A percentile compares a stretch with the other conserved stretches of the same genome.
phyloP scores from a whole-genome alignment of 768 basidiomycete genomes.

The Leccinum ochraceum region DNA sequence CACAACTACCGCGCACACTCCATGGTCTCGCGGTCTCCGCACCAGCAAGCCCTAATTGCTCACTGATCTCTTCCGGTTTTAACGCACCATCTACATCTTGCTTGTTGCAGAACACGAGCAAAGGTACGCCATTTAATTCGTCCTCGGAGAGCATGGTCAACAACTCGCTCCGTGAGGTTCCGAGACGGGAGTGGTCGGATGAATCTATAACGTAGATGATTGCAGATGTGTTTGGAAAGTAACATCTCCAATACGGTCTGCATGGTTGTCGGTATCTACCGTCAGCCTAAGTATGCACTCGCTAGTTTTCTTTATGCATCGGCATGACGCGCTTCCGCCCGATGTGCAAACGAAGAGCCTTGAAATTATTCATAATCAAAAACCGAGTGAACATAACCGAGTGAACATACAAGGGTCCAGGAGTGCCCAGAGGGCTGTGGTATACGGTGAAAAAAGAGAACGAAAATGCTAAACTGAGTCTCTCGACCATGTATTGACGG shows the following conservation, averaged over 20 bases:
- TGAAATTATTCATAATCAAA: no score
- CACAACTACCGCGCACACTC: conserved; percentile 94
- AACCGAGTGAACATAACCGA: no score
- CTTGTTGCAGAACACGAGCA: conserved; percentile 98
- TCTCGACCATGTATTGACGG: not conserved
- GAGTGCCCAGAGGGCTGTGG: no score
- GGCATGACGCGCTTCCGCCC: no score
- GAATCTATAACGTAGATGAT: conserved; percentile 99
- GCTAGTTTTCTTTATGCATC: no score
- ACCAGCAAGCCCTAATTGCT: conserved; percentile 91
- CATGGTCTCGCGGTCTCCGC: conserved; percentile 94
- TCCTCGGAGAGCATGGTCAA: conserved; percentile 95
- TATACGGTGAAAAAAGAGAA: not conserved
- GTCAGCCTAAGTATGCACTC: no score
- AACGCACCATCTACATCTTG: conserved; percentile 82
- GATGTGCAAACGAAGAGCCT: no score
- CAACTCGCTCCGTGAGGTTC: conserved; percentile 85
- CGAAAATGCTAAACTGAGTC: not conserved
- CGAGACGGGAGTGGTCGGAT: conserved; percentile 77
- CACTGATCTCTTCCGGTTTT: conserved; percentile 90
- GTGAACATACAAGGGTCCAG: no score
- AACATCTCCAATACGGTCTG: conserved; percentile 98
- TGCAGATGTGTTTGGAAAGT: conserved; percentile 97
- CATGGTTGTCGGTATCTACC: conserved; percentile 1
- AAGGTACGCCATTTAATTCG: conserved; percentile 89